Evolutionary conservation across 2,329 filamentous ascomycete genomes (phyloP), one percentile per base, ranked within the genome.

Genomic region (Fusarium sp.): DNA sequence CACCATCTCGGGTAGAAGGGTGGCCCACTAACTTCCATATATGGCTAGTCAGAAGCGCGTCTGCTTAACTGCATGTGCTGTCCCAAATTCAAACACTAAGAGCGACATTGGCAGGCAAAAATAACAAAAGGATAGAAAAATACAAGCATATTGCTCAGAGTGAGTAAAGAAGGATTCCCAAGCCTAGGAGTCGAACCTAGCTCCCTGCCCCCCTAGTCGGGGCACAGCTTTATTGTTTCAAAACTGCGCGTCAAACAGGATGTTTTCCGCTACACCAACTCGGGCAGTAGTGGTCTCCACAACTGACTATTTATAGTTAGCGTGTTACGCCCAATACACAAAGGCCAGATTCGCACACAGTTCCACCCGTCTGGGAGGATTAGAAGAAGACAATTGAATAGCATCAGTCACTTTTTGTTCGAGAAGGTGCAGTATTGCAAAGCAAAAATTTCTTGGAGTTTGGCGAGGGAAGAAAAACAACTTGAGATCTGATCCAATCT

Each of bases 241-340:
- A 7, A 49, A 49, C 44, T 29, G 16, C 10, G 44, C 4, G 24
- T 11, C 22, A 11, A 5, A 6, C 24, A 49, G 24, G 24, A 49
- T 29, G 24, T 29, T 49, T 17, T 17, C 44, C 44, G 24, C 44
- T 51, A 51, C 46, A 51, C 46, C 46, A 51, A 27, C 46, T 51
- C 4, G 24, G 46, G 46, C 16, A 51, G 24, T 29, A 5, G 3
- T 0, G 4, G 3, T 51, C 6, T n/a, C 24, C 46, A 29, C 6
- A 29, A 51, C 0, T 1, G 9, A 0, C 24, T 11, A 3, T 51
- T 29, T 51, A 12, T n/a, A 3, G 46, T 51, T 51, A 51, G 46
- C 9, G 24, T 10, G 0, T 0, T 2, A 9, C 46, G 16, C 24
- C 7, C 16, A n/a, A 12, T n/a, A 5, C 3, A 7, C 5, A 12